A percentile compares a stretch with the other conserved stretches of the same genome.
Conservation (phyloP, 345 rosid genomes). For the Pseudoturritis turrita region DNA sequence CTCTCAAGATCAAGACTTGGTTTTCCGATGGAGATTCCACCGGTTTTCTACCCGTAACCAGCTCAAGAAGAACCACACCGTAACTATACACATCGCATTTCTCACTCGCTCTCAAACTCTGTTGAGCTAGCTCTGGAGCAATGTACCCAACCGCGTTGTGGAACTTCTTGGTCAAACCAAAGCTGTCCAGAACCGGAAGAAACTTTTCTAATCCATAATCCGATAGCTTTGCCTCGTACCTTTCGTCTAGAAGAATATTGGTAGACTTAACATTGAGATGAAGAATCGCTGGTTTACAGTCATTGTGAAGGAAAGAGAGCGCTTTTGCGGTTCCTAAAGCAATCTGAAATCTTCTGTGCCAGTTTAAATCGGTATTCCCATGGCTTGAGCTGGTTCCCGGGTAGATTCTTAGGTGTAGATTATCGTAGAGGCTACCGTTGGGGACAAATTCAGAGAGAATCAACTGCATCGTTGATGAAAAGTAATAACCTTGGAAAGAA, state of each 20-base stretch:
- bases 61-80: conserved; percentile 89
- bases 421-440: conserved; percentile 76
- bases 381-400: conserved; percentile 63
- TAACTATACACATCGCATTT: conserved; percentile 91
- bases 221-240: conserved; percentile 70
- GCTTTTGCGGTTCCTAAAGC: conserved; percentile 88
- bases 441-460: conserved; percentile 68
- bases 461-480: conserved; percentile 80
- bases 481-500: conserved; percentile 84
- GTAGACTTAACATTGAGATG: conserved; percentile 89
- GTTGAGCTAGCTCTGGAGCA: conserved; percentile 86
- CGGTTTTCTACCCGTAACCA: conserved; percentile 86
- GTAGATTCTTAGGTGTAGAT: conserved; percentile 52
- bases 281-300: conserved; percentile 80
- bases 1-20: conserved; percentile 73
- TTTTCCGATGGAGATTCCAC: conserved; percentile 67
- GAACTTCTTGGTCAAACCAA: conserved; percentile 56
- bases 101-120: conserved; percentile 64
- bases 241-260: conserved; percentile 78
- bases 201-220: conserved; percentile 82
- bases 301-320: conserved; percentile 87
- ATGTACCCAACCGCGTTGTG: conserved; percentile 95
- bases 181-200: conserved; percentile 75
- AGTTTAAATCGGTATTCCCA: conserved; percentile 57
- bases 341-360: conserved; percentile 86